A percentile compares a stretch with the other conserved stretches of the same genome.
Evolutionary conservation across 1,284 basidiomycete species (phyloP).

Genomic region (Ceratobasidium sp.): DNA sequence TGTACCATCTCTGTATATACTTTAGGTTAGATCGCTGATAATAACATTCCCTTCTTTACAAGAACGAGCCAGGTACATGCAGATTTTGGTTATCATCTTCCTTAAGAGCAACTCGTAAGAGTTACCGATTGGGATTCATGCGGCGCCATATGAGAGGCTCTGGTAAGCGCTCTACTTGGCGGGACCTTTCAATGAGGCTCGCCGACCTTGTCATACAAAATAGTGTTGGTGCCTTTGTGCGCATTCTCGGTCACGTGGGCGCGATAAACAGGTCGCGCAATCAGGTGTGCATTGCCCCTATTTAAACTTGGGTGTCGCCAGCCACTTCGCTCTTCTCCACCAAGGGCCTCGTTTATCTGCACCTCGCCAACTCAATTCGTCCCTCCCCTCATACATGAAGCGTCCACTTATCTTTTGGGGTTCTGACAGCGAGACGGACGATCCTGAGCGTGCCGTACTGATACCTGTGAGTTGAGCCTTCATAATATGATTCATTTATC

Average conservation of each 20-base stretch:
- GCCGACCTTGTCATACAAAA: background rate
- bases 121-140: background rate
- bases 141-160: background rate
- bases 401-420: conserved; percentile 2
- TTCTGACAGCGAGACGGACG: background rate
- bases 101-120: background rate
- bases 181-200: background rate
- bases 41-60: too few species aligned
- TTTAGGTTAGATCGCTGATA: too few species aligned
- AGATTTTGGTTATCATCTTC: background rate
- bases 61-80: too few species aligned
- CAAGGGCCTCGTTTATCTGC: background rate
- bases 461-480: background rate
- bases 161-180: background rate
- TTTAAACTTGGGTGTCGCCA: background rate
- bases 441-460: conserved; percentile 22
- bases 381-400: background rate
- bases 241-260: conserved; percentile 12
- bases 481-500: background rate
- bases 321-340: background rate
- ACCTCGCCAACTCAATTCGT: background rate
- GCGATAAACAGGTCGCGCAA: background rate
- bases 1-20: background rate
- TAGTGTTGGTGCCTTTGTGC: background rate
- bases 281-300: background rate